Base-by-base conservation (phyloP, 2,329 filamentous ascomycete species). In the Thielaviopsis punctulata region DNA sequence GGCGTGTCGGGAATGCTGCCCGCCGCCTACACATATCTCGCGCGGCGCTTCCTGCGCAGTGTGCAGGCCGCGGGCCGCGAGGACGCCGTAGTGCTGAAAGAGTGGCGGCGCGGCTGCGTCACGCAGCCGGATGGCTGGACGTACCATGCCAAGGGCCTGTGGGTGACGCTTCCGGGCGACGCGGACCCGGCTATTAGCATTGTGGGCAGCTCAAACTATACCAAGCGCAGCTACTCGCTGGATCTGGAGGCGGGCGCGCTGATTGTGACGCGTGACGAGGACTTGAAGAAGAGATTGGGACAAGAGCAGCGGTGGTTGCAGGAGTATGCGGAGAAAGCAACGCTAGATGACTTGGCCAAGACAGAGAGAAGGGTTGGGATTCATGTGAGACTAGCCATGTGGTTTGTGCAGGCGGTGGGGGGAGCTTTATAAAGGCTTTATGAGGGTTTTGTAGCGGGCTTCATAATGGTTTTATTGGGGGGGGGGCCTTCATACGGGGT, bases 141-240 rank as follows among this genome's bases (percentile, higher is more conserved):
- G 0, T 98, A 98, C 65, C 92, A 98, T 61, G 92, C 92, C 47
- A 98, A 98, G 66, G 92, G 92, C 0, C 72, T 96, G 2, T 96
- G 90, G 90, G 73, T 95, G 23, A 86, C 85, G 0, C 71, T 90
- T 52, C 77, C 83, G 0, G 70, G 73, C 1, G 76, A 82, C 46
- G 65, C 71, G 33, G 69, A 80, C 39, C 88, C 88, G 0, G 81
- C 82, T 47, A 72, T 96, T 52, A 93, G 82, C 27, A 73, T 96
- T 18, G 77, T 98, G 1, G 92, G 92, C 1, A 93, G 86, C 62
- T 92, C 84, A 9, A 98, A 98, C 63, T 98, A 96, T 66, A 98
- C 92, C 0, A 89, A 92, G 64, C 75, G 92, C 25, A 93, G 86
- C 62, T 96, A 98, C 66, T 82, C 83, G 41, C 76, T 95, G 43